Evolutionary conservation across 139 green algal genomes (phyloP), one percentile per base, ranked within the genome.

Genomic region (Asterochloris sp.): DNA sequence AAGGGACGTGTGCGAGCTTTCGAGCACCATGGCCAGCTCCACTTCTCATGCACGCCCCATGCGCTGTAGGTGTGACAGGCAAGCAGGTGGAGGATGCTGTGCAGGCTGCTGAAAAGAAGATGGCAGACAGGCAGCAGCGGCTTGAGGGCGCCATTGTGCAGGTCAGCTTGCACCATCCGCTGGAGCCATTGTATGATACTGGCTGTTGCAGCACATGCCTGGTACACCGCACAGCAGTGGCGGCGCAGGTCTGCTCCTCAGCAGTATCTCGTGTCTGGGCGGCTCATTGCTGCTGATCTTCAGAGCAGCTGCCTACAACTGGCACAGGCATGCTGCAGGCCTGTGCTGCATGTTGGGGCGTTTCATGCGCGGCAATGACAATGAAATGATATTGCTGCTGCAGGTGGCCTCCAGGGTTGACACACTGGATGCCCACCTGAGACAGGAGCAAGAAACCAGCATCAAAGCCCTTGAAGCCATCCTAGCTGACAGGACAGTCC

Each of bases 381-480:
- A 71, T 71, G 19, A 26, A 9, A 13, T 24, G 21, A 71, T 71
- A 10, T 71, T 69, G 19, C 54, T 54, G n/a, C 63, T 74, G n/a
- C 62, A 82, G 78, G 78, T 82, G 63, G 78, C 78, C 17, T 61
- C 61, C 61, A 61, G 78, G 26, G 78, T 82, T 23, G 78, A 82
- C 78, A 73, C 73, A 62, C 14, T 82, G 78, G 78, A 82, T 63
- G 63, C 61, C 12, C 62, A 62, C 13, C 28, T 82, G 12, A 82
- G 73, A 62, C 78, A 82, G 26, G 78, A 82, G 78, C 78, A 82
- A 23, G 63, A 82, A 27, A 74, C 78, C 63, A 74, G 61, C 11
- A n/a, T 82, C 61, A 47, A 62, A n/a, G 78, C 78, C 14, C 66
- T 82, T 47, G 78, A 82, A 74, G 78, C 78, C 61, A 82, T 82